These are phyloP conservation scores for Mycena amicta DNA, from an alignment of 768 basidiomycete species.

Conservation along the genomic window DNA sequence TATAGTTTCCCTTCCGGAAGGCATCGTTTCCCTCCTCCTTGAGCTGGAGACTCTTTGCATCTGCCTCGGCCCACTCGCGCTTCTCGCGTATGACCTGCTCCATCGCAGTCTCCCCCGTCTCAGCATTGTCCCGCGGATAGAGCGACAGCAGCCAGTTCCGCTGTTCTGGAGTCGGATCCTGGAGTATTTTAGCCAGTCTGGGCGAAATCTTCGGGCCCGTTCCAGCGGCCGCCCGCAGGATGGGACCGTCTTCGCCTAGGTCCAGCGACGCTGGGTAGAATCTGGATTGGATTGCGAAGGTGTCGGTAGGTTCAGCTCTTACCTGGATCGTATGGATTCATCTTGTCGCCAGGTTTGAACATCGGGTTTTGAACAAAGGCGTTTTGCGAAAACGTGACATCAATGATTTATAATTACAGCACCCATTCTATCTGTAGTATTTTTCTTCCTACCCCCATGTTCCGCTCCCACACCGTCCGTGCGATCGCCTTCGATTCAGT, in stretches of 20 bases:
- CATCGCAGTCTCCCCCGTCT: conserved; percentile 7
- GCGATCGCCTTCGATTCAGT: conserved; percentile 43
- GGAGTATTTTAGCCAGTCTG: not conserved
- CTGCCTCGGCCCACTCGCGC: conserved; percentile 14
- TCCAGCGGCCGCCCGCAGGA: conserved; percentile 9
- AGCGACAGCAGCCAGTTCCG: not conserved
- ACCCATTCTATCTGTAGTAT: conserved; percentile 68
- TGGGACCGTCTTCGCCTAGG: conserved; percentile 1
- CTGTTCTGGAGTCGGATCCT: not conserved
- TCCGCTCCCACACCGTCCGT: conserved; percentile 65
- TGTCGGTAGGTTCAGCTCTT: not conserved
- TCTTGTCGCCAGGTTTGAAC: not conserved
- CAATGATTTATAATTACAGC: not conserved
- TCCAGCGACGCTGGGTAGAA: not conserved
- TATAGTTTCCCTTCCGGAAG: conserved; percentile 14
- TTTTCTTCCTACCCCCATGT: conserved; percentile 69
- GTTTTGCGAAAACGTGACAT: not conserved
- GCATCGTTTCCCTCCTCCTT: conserved; percentile 18
- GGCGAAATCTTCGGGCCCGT: conserved; percentile 9
- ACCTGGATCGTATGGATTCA: not conserved
- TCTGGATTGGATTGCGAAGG: not conserved
- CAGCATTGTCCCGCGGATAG: not conserved
- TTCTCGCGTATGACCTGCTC: conserved; percentile 13
- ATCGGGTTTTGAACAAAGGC: not conserved
- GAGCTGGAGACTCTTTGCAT: conserved; percentile 5